Conservation (phyloP, 441 rosid genomes). For the Erodium chrysanthum region DNA sequence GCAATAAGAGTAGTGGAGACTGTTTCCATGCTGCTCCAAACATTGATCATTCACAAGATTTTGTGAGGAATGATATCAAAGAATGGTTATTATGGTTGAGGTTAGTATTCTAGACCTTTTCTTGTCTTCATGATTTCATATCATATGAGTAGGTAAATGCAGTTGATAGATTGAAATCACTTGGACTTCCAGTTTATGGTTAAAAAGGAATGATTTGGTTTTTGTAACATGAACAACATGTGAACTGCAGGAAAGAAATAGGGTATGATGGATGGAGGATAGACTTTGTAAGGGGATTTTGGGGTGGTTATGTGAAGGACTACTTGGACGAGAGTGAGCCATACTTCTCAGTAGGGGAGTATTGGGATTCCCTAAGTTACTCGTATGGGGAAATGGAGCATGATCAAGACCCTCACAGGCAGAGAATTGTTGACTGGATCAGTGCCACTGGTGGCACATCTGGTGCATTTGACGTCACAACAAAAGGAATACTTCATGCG, state of each 20-base stretch:
- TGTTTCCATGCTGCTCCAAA: conserved; percentile 97
- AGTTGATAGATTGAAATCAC: not conserved
- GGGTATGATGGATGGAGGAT: conserved; percentile 99
- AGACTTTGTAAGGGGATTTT: conserved; percentile 90
- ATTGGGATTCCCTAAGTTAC: conserved; percentile 87
- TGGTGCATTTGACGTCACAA: conserved; percentile 94
- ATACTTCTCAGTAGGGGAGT: conserved; percentile 82
- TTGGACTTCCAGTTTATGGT: not conserved
- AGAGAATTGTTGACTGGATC: conserved; percentile 87
- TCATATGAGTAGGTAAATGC: not conserved
- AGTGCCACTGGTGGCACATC: conserved; percentile 73
- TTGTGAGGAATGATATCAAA: conserved; percentile 81
- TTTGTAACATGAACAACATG: too few relatives aligned
- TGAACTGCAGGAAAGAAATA: conserved; percentile 70
- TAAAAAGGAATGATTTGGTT: too few relatives aligned
- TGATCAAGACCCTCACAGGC: conserved; percentile 95
- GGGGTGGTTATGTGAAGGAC: conserved; percentile 99
- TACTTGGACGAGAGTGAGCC: conserved; percentile 79
- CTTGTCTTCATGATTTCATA: conserved; percentile 9
- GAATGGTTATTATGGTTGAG: conserved; percentile 95
- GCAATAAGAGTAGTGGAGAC: conserved; percentile 96
- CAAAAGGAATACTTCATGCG: conserved; percentile 89
- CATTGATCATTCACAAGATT: conserved; percentile 95
- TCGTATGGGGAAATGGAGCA: conserved; percentile 79
- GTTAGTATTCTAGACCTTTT: conserved; percentile 26